A percentile compares a stretch with the other conserved stretches of the same genome.
Conservation (phyloP, 129 eudicot species). For the Silybum marianum region DNA sequence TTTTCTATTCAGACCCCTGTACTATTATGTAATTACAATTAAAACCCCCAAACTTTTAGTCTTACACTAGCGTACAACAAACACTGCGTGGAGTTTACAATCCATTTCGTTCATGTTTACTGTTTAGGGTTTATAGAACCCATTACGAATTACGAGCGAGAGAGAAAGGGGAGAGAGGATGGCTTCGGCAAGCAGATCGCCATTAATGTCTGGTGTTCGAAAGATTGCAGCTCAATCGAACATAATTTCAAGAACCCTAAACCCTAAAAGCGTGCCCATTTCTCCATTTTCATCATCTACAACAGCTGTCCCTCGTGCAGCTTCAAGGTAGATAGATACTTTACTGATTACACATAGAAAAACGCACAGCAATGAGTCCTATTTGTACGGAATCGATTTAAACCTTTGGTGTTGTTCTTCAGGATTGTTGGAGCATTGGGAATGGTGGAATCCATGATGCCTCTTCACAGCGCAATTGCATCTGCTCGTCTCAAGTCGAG, state of each 20-base stretch:
- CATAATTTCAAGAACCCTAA: slow-evolving; percentile 14
- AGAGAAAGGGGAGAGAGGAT: background rate
- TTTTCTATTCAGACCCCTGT: background rate
- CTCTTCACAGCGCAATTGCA: slow-evolving; percentile 75
- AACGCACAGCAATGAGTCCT: background rate
- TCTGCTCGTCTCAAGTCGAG: slow-evolving; percentile 71
- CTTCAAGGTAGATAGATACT: slow-evolving; percentile 41
- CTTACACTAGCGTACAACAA: background rate
- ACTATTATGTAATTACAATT: background rate
- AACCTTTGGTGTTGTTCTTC: background rate
- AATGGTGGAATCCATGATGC: slow-evolving; percentile 63
- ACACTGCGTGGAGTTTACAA: background rate
- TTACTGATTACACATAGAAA: background rate
- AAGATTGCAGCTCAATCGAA: slow-evolving; percentile 29
- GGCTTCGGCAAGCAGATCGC: slow-evolving; percentile 42
- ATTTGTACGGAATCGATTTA: background rate
- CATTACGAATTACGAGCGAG: background rate
- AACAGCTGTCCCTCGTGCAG: slow-evolving; percentile 25
- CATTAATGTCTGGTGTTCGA: slow-evolving; percentile 28
- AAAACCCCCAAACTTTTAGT: background rate
- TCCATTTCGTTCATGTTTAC: background rate
- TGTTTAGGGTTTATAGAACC: slow-evolving; percentile 1
- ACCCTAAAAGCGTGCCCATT: slow-evolving; percentile 30
- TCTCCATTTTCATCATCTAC: slow-evolving; percentile 24
- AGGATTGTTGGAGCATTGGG: slow-evolving; percentile 48